Conservation (phyloP, 2,329 filamentous ascomycete genomes). For the Ceratocystiopsis sp. region DNA sequence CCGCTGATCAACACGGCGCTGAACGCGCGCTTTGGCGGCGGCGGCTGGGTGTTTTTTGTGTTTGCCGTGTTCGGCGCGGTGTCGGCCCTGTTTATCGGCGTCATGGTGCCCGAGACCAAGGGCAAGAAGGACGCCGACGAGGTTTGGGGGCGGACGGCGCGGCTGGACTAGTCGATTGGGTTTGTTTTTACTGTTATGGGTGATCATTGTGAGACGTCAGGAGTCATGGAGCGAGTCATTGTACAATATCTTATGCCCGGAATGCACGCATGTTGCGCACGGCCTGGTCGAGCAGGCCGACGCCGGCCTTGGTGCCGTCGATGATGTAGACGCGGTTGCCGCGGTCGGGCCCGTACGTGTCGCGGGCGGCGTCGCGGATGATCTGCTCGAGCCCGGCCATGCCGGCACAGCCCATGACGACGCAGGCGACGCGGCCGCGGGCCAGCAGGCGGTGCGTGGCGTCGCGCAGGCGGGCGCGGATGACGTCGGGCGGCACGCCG, state of each 20-base stretch:
- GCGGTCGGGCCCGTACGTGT: constrained; percentile 42
- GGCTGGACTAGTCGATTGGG: constrained; percentile 25
- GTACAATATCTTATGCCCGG: no score
- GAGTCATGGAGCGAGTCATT: no score
- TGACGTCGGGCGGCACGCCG: constrained; percentile 43
- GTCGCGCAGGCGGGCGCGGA: constrained; percentile 47
- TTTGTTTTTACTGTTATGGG: neutral
- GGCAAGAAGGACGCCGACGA: constrained; percentile 73
- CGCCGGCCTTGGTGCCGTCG: constrained; percentile 61
- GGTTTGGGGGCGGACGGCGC: constrained; percentile 62
- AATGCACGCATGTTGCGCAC: constrained; percentile 27
- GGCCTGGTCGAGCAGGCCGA: constrained; percentile 42
- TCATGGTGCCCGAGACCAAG: constrained; percentile 71
- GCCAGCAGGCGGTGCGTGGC: constrained; percentile 51
- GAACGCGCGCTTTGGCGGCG: constrained; percentile 43
- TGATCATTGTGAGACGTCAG: no score
- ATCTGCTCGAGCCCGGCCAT: constrained; percentile 75
- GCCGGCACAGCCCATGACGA: constrained; percentile 78
- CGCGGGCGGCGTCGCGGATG: constrained; percentile 51
- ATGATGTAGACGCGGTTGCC: constrained; percentile 46
- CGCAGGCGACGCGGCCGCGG: constrained; percentile 39
- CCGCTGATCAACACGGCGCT: constrained; percentile 66
- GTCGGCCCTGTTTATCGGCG: constrained; percentile 54
- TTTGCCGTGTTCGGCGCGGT: constrained; percentile 59
- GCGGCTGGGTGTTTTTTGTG: constrained; percentile 80